These are phyloP conservation scores for Microthyrium microscopicum DNA, from an alignment of 2,329 filamentous ascomycete species.

Conservation along the genomic window DNA sequence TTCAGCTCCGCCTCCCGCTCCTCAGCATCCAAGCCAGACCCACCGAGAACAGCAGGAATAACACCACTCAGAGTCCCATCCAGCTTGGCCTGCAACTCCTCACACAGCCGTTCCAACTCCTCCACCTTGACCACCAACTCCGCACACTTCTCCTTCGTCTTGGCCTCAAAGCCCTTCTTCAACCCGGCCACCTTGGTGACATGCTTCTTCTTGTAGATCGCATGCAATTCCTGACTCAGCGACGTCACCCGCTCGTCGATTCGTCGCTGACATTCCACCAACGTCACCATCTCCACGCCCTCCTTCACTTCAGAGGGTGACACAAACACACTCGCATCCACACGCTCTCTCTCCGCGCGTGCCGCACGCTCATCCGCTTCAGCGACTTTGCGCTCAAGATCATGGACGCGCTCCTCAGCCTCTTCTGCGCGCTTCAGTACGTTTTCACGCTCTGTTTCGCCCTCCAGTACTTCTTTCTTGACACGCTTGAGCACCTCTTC, in stretches of 20 bases:
- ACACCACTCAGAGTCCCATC: slow-evolving; percentile 49
- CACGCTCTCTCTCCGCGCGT: slow-evolving; percentile 49
- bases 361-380: slow-evolving; percentile 39
- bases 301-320: too few relatives aligned
- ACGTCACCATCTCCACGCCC: slow-evolving; percentile 12
- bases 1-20: slow-evolving; percentile 25
- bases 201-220: slow-evolving; percentile 91
- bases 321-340: slow-evolving; percentile 41
- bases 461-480: slow-evolving; percentile 62
- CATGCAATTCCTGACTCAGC: slow-evolving; percentile 63
- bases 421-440: slow-evolving; percentile 56
- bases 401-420: slow-evolving; percentile 56
- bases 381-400: slow-evolving; percentile 58
- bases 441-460: slow-evolving; percentile 67
- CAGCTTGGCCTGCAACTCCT: slow-evolving; percentile 48
- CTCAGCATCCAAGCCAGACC: slow-evolving; percentile 8
- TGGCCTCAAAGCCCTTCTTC: slow-evolving; percentile 63
- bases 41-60: slow-evolving; percentile 12
- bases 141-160: slow-evolving; percentile 75
- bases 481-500: slow-evolving; percentile 65
- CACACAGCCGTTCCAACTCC: slow-evolving; percentile 55
- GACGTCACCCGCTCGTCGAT: slow-evolving; percentile 80
- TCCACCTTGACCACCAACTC: slow-evolving; percentile 60
- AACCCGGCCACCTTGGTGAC: slow-evolving; percentile 88
- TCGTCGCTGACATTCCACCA: slow-evolving; percentile 41